Base-by-base conservation (phyloP, 495 filamentous ascomycete species). In the Sabuloglossum arenarium region DNA sequence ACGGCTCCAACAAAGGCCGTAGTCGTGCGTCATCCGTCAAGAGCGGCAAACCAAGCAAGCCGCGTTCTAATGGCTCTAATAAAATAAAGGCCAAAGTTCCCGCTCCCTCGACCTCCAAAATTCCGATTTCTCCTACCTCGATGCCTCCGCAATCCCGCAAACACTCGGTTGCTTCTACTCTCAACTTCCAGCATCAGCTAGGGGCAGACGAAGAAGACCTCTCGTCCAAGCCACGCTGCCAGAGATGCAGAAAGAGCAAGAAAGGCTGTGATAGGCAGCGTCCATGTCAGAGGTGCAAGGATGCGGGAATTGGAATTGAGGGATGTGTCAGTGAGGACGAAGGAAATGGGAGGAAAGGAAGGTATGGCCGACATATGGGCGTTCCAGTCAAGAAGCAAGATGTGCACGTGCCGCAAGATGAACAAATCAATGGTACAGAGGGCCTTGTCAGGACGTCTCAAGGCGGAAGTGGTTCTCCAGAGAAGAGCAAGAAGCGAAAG, bases 181-280 rank as follows among this genome's bases (percentile, higher is more conserved):
- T 82, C 55, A 79, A 80, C 59, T 78, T 82, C 65, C 81, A 82
- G 59, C 76, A 81, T 54, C 76, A 78, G 59, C 79, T 88, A 51
- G 84, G 79, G 49, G 79, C 79, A 4, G 91, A 94, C 59, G 86
- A 94, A 45, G 86, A 93, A 51, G 88, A 94, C 60, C 71, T 94
- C 21, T 93, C 86, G 0, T 86, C 84, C 37, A 95, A 96, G 69
- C 91, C 91, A 29, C 89, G 91, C 60, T 98, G 91, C 74, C 91
- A 97, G 66, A 85, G 91, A 47, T 98, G 91, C 73, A 82, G 91
- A 59, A 97, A 97, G 78, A 96, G 89, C 67, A 98, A 98, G 76
- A 98, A 98, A 70, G 91, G 91, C 6, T 98, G 91, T 65, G 93
- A 98, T 72, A 81, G 91, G 55, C 88, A 95, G 64, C 81, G 91